A percentile compares a stretch with the other conserved stretches of the same genome.
These are phyloP conservation scores for Citrus maxima DNA, from an alignment of 345 rosid genomes.

Conservation along the genomic window DNA sequence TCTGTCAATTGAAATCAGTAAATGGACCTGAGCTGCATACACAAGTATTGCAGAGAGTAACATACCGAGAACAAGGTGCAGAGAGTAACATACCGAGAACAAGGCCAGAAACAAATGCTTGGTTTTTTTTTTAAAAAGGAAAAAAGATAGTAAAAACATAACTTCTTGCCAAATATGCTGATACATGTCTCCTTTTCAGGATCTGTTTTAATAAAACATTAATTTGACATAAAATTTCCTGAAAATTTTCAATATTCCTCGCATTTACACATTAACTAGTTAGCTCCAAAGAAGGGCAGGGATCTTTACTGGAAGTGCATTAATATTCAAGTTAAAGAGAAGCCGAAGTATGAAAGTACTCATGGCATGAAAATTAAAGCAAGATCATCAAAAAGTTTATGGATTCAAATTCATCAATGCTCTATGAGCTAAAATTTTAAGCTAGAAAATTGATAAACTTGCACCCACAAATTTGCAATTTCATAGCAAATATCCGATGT, in stretches of 20 bases:
- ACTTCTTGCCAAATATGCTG: too few species aligned
- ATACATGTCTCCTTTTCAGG: too few species aligned
- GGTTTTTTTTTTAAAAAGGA: too few species aligned
- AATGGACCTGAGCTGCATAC: background rate
- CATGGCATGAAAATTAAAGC: too few species aligned
- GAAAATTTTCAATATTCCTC: background rate
- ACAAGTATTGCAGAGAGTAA: background rate
- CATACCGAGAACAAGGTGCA: background rate
- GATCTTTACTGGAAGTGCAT: background rate
- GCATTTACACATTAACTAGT: background rate
- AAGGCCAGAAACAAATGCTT: background rate
- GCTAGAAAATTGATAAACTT: background rate
- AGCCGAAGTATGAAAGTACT: too few species aligned
- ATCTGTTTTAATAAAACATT: too few species aligned
- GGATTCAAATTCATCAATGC: background rate
- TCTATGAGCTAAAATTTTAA: background rate
- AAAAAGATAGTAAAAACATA: too few species aligned
- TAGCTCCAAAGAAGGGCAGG: background rate
- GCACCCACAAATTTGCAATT: background rate
- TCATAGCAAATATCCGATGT: background rate
- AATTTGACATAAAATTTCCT: too few species aligned
- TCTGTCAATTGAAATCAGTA: background rate
- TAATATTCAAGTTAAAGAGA: background rate
- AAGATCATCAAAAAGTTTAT: too few species aligned
- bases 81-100: background rate